A percentile compares a stretch with the other conserved stretches of the same genome.
These are phyloP conservation scores for Geotrichum bryndzae DNA, from an alignment of 1,139 yeast species.

Conservation along the genomic window DNA sequence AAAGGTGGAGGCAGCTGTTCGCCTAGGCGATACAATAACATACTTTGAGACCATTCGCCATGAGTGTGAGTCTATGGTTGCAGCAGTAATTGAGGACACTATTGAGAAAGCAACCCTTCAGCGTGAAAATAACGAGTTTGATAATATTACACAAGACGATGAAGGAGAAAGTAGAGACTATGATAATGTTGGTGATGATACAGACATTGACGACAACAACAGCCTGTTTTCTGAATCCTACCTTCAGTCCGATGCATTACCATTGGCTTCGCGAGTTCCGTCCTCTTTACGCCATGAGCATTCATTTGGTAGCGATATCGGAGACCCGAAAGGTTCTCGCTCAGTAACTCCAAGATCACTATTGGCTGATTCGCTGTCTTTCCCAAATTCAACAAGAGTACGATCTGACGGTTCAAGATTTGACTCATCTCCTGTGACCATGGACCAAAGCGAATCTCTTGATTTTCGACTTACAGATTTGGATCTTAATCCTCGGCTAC, in stretches of 20 bases:
- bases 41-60: slow-evolving; percentile 74
- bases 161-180: slow-evolving; percentile 15
- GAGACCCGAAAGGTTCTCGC: slow-evolving; percentile 7
- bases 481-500: slow-evolving; percentile 22
- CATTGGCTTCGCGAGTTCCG: slow-evolving; percentile 2
- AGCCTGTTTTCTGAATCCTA: slow-evolving; percentile 26
- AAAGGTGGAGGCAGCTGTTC: slow-evolving; percentile 66
- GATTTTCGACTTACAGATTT: slow-evolving; percentile 23
- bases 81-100: slow-evolving; percentile 60
- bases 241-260: slow-evolving; percentile 22
- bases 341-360: slow-evolving; percentile 15
- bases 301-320: slow-evolving; percentile 1
- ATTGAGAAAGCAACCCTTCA: slow-evolving; percentile 47
- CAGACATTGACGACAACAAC: slow-evolving; percentile 15
- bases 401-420: neutral
- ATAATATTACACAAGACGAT: slow-evolving; percentile 16
- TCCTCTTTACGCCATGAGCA: neutral
- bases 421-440: neutral
- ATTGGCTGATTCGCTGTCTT: slow-evolving; percentile 8
- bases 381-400: neutral
- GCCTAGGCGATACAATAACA: slow-evolving; percentile 70
- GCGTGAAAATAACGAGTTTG: slow-evolving; percentile 21
- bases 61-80: slow-evolving; percentile 72
- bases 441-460: slow-evolving; percentile 6
- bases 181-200: slow-evolving; percentile 16